These are phyloP conservation scores for Cotoneaster glaucophyllus DNA, from an alignment of 306 rosid genomes.

Conservation along the genomic window DNA sequence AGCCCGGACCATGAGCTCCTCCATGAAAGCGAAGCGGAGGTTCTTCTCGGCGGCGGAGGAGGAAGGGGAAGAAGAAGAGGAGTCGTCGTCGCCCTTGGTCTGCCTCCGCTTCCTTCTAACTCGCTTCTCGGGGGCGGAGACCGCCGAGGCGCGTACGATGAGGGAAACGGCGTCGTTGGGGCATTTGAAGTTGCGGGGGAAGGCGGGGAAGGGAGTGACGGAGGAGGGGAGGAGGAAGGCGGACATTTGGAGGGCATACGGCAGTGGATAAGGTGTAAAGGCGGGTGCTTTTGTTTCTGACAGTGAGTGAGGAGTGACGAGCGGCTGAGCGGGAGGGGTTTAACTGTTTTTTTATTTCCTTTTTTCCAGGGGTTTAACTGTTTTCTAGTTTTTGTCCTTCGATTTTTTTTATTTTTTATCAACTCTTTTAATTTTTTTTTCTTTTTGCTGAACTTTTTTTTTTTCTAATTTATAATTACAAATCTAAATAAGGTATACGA, in stretches of 20 bases:
- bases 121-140: constrained; percentile 58
- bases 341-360: background rate
- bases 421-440: too few relatives aligned
- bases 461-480: too few relatives aligned
- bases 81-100: constrained; percentile 38
- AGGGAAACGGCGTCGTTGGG: constrained; percentile 10
- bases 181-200: constrained; percentile 10
- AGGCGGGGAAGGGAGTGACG: background rate
- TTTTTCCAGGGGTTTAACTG: background rate
- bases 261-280: constrained; percentile 15
- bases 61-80: constrained; percentile 9
- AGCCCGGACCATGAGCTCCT: constrained; percentile 87
- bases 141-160: constrained; percentile 40
- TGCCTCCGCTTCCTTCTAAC: constrained; percentile 47
- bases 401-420: too few relatives aligned
- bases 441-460: too few relatives aligned
- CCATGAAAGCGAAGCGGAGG: constrained; percentile 91
- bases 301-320: background rate
- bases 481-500: too few relatives aligned
- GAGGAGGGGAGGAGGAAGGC: constrained; percentile 8
- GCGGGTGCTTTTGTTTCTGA: background rate
- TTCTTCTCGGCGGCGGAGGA: constrained; percentile 45
- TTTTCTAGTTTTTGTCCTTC: background rate
- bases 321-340: constrained; percentile 6
- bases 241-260: constrained; percentile 14